Conservation (phyloP, 176 grass and related monocot species). For the Echinochloa phyllopogon region DNA sequence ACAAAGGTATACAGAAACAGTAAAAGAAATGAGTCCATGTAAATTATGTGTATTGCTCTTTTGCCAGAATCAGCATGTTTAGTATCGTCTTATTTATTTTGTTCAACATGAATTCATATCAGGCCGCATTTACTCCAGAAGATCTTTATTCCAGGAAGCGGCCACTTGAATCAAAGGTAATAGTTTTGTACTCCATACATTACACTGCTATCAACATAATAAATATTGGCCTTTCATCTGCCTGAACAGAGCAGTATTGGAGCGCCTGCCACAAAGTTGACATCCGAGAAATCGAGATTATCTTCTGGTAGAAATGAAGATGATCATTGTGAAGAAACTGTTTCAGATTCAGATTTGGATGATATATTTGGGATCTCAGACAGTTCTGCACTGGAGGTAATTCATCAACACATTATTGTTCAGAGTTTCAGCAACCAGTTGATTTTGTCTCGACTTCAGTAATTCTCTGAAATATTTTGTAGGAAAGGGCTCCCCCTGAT, state of each 20-base stretch:
- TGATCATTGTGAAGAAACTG: slow-evolving; percentile 53
- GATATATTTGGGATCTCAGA: slow-evolving; percentile 82
- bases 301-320: slow-evolving; percentile 58
- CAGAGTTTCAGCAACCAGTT: slow-evolving; percentile 23
- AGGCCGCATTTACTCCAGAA: slow-evolving; percentile 91
- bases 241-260: slow-evolving; percentile 59
- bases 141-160: slow-evolving; percentile 90
- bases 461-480: slow-evolving; percentile 17
- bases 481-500: slow-evolving; percentile 78
- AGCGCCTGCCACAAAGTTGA: slow-evolving; percentile 46
- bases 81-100: slow-evolving; percentile 29
- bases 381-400: slow-evolving; percentile 73
- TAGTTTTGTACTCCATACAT: slow-evolving; percentile 20
- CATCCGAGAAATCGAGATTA: slow-evolving; percentile 67
- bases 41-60: background rate
- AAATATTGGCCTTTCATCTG: slow-evolving; percentile 40
- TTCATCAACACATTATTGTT: slow-evolving; percentile 27
- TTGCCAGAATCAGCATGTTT: slow-evolving; percentile 21
- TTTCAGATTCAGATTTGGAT: slow-evolving; percentile 89
- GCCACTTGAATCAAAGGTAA: slow-evolving; percentile 67
- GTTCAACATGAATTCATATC: slow-evolving; percentile 35
- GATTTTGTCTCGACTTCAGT: slow-evolving; percentile 36
- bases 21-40: background rate
- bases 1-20: background rate
- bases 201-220: slow-evolving; percentile 40